Evolutionary conservation across 176 grass and related monocot genomes (phyloP).

Genomic region (Luzula sylvatica): DNA sequence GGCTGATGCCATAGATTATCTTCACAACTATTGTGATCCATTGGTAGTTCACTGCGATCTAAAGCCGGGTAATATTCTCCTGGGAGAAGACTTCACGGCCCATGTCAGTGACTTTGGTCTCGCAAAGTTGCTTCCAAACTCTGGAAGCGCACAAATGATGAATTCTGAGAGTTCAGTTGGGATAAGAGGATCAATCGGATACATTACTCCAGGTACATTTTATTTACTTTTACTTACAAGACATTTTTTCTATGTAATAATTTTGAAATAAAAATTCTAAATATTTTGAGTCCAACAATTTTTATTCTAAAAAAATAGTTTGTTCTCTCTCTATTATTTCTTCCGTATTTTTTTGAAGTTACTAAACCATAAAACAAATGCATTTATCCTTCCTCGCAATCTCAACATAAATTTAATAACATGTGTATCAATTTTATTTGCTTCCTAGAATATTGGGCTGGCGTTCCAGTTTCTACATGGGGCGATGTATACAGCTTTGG

Average conservation of each 20-base stretch:
- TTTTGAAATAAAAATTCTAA: background rate
- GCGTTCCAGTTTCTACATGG: slow-evolving; percentile 24
- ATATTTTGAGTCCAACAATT: too few relatives aligned
- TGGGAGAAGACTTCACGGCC: slow-evolving; percentile 26
- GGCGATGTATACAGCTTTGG: slow-evolving; percentile 48
- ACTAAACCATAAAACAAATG: too few relatives aligned
- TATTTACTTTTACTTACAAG: background rate
- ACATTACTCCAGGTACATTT: slow-evolving; percentile 36
- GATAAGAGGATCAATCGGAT: slow-evolving; percentile 39
- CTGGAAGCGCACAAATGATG: background rate
- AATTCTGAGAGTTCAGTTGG: slow-evolving; percentile 20
- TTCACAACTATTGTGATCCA: slow-evolving; percentile 26
- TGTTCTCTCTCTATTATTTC: too few relatives aligned
- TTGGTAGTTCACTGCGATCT: slow-evolving; percentile 45
- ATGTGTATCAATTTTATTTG: background rate
- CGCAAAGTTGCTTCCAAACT: slow-evolving; percentile 21
- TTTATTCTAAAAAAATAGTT: too few relatives aligned
- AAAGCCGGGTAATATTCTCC: slow-evolving; percentile 33
- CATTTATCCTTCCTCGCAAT: background rate
- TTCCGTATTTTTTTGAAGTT: too few relatives aligned
- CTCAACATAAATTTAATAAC: background rate
- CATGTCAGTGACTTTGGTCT: slow-evolving; percentile 35
- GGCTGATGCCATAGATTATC: slow-evolving; percentile 28
- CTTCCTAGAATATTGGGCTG: slow-evolving; percentile 31
- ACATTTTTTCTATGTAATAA: background rate